phyloP scores from a whole-genome alignment of 192 early-diverging fungal species.

The Obelidium mucronatum region DNA sequence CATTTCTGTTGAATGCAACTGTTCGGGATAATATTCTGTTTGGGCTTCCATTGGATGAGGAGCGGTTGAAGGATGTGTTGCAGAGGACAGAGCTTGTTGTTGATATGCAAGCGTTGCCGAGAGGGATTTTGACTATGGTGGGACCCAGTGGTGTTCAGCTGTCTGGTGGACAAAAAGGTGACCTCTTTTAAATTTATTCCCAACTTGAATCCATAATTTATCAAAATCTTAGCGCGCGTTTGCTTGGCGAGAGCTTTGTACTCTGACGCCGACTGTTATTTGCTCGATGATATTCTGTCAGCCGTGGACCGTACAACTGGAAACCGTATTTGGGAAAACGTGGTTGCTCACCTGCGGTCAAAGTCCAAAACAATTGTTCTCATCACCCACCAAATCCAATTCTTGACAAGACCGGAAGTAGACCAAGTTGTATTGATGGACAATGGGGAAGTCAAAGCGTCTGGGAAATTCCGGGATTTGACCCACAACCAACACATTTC shows the following conservation, averaged over 20 bases:
- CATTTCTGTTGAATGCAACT: constrained; percentile 83
- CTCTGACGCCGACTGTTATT: constrained; percentile 72
- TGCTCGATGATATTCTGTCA: constrained; percentile 84
- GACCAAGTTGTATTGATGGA: constrained; percentile 78
- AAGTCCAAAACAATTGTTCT: constrained; percentile 48
- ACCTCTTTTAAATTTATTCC: background rate
- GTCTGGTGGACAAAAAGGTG: constrained; percentile 80
- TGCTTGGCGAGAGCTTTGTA: constrained; percentile 84
- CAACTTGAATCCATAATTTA: too few species aligned
- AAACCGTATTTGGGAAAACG: constrained; percentile 66
- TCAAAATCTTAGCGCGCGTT: constrained; percentile 69
- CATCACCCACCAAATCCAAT: constrained; percentile 74
- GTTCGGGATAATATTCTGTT: constrained; percentile 72
- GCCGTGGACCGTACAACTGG: constrained; percentile 81
- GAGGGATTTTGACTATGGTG: constrained; percentile 67
- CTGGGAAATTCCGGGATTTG: constrained; percentile 72
- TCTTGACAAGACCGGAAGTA: constrained; percentile 74
- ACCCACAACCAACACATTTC: constrained; percentile 7
- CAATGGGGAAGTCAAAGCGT: constrained; percentile 70
- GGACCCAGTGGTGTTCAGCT: constrained; percentile 62
- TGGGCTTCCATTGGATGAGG: constrained; percentile 63
- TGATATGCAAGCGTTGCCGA: constrained; percentile 69
- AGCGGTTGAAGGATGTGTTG: constrained; percentile 28
- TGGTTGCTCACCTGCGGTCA: constrained; percentile 33
- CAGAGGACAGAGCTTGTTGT: constrained; percentile 67